Percentiles rank a stretch among this genome's conserved stretches.
These are phyloP conservation scores for Antarctomyces pellizariae DNA, from an alignment of 495 filamentous ascomycete genomes.

Conservation along the genomic window DNA sequence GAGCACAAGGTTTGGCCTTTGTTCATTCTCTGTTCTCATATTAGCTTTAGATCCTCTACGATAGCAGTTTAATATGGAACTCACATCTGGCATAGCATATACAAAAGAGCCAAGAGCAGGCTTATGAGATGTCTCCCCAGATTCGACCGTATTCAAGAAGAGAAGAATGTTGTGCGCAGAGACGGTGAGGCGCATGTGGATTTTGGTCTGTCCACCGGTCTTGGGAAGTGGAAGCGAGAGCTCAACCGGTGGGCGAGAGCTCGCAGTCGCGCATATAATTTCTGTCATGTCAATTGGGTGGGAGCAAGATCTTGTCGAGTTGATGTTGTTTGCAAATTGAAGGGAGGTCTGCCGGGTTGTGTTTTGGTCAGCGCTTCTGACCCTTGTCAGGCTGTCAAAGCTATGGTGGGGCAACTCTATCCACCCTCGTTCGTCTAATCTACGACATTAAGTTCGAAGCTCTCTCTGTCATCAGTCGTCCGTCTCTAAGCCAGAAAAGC, in stretches of 20 bases:
- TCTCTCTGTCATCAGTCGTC: too few relatives aligned
- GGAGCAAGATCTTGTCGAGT: too few relatives aligned
- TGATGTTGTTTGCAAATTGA: too few relatives aligned
- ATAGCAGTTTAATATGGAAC: conserved; percentile 8
- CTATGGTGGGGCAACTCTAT: too few relatives aligned
- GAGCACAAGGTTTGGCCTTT: conserved; percentile 46
- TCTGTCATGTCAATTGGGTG: neutral
- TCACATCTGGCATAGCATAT: conserved; percentile 76
- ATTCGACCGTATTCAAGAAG: conserved; percentile 50
- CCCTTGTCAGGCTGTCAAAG: too few relatives aligned
- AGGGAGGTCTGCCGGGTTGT: too few relatives aligned
- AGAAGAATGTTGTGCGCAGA: conserved; percentile 40
- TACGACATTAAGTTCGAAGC: too few relatives aligned
- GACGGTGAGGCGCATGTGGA: conserved; percentile 55
- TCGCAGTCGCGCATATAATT: neutral
- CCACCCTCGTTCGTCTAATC: too few relatives aligned
- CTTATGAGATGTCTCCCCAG: conserved; percentile 27
- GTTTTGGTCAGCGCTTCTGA: too few relatives aligned
- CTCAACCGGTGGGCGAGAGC: conserved; percentile 20
- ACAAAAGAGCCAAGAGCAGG: conserved; percentile 64
- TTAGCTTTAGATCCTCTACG: conserved; percentile 2
- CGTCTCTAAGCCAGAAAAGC: too few relatives aligned
- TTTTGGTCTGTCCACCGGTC: conserved; percentile 49
- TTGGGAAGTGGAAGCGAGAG: conserved; percentile 59
- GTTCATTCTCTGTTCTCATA: conserved; percentile 23